A percentile compares a stretch with the other conserved stretches of the same genome.
Conservation (phyloP, 139 green algal genomes). For the Picochlorum sp. region DNA sequence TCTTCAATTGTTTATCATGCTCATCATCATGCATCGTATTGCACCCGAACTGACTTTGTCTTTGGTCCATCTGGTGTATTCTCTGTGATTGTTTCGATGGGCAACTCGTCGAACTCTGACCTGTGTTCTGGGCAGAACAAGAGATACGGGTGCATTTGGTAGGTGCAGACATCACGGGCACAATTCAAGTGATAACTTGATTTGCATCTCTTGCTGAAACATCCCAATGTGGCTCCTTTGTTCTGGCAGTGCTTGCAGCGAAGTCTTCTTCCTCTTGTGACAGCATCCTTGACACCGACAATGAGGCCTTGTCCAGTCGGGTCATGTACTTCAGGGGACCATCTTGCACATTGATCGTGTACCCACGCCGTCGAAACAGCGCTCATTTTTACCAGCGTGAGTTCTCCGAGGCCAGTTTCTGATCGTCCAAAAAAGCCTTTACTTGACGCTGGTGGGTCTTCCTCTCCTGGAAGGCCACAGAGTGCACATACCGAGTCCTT, state of each 20-base stretch:
- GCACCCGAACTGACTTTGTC: no score
- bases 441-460: no score
- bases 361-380: conserved; percentile 40
- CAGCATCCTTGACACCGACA: conserved; percentile 35
- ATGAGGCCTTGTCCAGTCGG: conserved; percentile 24
- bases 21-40: no score
- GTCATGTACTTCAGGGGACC: conserved; percentile 52
- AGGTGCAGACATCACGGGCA: conserved; percentile 31
- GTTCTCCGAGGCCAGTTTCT: conserved; percentile 8
- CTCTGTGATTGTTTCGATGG: neutral
- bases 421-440: neutral
- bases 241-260: conserved; percentile 42
- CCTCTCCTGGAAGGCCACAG: neutral
- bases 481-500: neutral
- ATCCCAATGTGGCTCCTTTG: conserved; percentile 68
- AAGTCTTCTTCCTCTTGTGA: conserved; percentile 51
- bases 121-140: conserved; percentile 49
- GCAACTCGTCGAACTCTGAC: conserved; percentile 10
- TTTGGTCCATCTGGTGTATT: neutral
- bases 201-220: conserved; percentile 50
- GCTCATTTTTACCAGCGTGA: conserved; percentile 22
- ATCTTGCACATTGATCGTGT: conserved; percentile 58
- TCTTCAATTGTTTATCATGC: no score
- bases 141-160: conserved; percentile 32
- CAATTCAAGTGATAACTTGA: conserved; percentile 66